These are phyloP conservation scores for Ceratobasidium sp. DNA, from an alignment of 1,284 basidiomycete genomes.

Conservation along the genomic window DNA sequence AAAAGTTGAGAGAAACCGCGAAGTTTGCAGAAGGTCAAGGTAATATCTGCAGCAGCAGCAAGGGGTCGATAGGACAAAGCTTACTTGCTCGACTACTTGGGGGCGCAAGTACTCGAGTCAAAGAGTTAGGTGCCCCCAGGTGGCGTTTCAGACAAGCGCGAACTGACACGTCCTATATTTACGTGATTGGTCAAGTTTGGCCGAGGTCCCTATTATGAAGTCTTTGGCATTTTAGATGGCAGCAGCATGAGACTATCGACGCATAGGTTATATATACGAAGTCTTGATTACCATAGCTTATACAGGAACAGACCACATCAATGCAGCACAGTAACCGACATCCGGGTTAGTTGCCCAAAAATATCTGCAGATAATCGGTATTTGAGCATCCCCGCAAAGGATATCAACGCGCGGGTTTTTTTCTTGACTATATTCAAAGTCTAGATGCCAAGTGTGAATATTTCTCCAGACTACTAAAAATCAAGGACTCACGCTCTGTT, in stretches of 20 bases:
- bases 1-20: too few species aligned
- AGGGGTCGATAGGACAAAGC: neutral
- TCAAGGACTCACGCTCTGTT: conserved; percentile 68
- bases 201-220: neutral
- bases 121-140: neutral
- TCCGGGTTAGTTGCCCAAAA: conserved; percentile 75
- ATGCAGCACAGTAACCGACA: conserved; percentile 42
- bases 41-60: conserved; percentile 16
- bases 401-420: conserved; percentile 81
- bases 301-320: conserved; percentile 43
- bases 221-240: too few species aligned
- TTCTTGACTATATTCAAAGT: conserved; percentile 67
- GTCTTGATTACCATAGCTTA: neutral
- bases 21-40: too few species aligned
- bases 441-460: conserved; percentile 52
- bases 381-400: conserved; percentile 86
- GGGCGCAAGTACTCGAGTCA: neutral
- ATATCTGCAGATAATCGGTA: conserved; percentile 91
- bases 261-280: too few species aligned
- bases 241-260: too few species aligned
- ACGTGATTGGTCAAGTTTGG: neutral
- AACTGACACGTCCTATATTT: conserved; percentile 1
- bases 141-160: neutral
- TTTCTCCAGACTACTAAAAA: conserved; percentile 29
- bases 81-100: neutral